Percentiles rank a stretch among this genome's conserved stretches.
Evolutionary conservation across 2,329 filamentous ascomycete genomes (phyloP).

Genomic region (Ophiosphaerella korrae): DNA sequence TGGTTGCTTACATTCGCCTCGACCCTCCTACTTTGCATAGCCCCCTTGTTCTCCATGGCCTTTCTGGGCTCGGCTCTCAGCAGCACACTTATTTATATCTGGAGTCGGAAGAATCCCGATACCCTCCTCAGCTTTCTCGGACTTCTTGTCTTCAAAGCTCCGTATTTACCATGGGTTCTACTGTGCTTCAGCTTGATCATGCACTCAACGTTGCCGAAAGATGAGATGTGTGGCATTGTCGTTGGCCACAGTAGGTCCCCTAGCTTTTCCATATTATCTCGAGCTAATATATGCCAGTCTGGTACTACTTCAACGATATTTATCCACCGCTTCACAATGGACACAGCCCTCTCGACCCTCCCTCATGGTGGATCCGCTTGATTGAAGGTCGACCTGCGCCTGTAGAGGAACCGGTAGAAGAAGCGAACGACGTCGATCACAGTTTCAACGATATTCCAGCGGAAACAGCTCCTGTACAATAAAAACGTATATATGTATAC

Average conservation of each 20-base stretch:
- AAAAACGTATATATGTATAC: constrained; percentile 1
- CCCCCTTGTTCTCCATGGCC: constrained; percentile 85
- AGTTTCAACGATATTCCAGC: neutral
- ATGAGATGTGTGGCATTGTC: constrained; percentile 93
- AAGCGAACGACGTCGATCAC: neutral
- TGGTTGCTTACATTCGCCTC: constrained; percentile 91
- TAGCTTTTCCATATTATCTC: neutral
- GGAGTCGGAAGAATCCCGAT: constrained; percentile 93
- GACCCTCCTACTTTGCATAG: constrained; percentile 76
- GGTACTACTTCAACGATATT: constrained; percentile 98
- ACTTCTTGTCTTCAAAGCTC: constrained; percentile 86
- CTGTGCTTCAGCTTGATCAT: constrained; percentile 92
- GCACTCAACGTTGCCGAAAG: constrained; percentile 87
- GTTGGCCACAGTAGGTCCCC: constrained; percentile 74
- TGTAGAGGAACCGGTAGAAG: constrained; percentile 14
- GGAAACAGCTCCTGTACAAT: constrained; percentile 16
- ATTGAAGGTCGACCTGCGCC: constrained; percentile 62
- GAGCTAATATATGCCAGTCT: constrained; percentile 59
- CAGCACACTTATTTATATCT: constrained; percentile 95
- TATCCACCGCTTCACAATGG: constrained; percentile 90
- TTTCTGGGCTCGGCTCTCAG: constrained; percentile 94
- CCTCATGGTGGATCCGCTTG: constrained; percentile 84
- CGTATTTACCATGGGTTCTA: constrained; percentile 94
- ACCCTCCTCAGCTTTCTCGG: constrained; percentile 86
- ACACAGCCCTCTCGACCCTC: constrained; percentile 84